Percentiles rank a stretch among this genome's conserved stretches.
Evolutionary conservation across 306 rosid genomes (phyloP).

Genomic region (Senna tora): DNA sequence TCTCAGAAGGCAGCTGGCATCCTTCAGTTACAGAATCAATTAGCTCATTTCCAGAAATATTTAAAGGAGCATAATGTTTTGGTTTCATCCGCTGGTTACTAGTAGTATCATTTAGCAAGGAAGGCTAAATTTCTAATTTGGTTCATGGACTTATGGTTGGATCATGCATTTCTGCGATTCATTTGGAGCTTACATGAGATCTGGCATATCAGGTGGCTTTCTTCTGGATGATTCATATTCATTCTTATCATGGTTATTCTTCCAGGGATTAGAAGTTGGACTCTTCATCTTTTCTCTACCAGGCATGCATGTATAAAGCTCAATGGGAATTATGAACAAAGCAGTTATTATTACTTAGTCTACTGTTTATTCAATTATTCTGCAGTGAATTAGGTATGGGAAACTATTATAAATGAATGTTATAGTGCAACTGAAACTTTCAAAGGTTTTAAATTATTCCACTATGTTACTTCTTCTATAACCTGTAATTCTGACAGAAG

Average conservation of each 20-base stretch:
- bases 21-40: conserved; percentile 83
- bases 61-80: conserved; percentile 91
- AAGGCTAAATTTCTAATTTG: not conserved
- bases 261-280: conserved; percentile 16
- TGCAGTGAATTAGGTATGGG: not conserved
- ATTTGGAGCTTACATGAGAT: conserved; percentile 12
- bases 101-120: conserved; percentile 25
- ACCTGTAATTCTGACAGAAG: not conserved
- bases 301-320: conserved; percentile 46
- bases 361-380: not conserved
- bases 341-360: not conserved
- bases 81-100: conserved; percentile 74
- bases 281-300: conserved; percentile 10
- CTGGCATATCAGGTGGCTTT: conserved; percentile 13
- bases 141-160: not conserved
- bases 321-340: conserved; percentile 13
- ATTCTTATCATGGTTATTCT: conserved; percentile 12
- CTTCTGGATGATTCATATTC: conserved; percentile 28
- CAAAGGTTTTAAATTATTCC: not conserved
- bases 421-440: not conserved
- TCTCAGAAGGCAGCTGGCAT: conserved; percentile 98
- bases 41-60: conserved; percentile 91
- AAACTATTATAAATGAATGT: not conserved
- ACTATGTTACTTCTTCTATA: not conserved
- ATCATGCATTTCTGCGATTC: conserved; percentile 2